Percentiles rank a stretch among this genome's conserved stretches.
Evolutionary conservation across 1,139 yeast species (phyloP).

Genomic region (Suhomyces bribrorum): DNA sequence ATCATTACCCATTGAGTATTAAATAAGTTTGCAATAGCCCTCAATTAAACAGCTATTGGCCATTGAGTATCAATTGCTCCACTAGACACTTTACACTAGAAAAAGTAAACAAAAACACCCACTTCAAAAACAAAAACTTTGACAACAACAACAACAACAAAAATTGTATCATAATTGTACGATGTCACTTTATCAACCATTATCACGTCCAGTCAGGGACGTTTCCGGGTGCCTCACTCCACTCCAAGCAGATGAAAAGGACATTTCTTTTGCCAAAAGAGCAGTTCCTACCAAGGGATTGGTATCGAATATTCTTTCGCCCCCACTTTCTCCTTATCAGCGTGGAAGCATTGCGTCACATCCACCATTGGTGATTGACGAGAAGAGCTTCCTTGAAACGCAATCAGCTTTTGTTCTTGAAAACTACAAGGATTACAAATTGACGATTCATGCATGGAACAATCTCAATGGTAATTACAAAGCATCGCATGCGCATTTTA

Average conservation of each 20-base stretch:
- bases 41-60: too few species aligned
- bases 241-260: slow-evolving; percentile 18
- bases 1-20: background rate
- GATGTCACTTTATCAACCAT: slow-evolving; percentile 35
- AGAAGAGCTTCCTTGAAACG: slow-evolving; percentile 23
- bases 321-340: slow-evolving; percentile 67
- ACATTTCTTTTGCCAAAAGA: slow-evolving; percentile 10
- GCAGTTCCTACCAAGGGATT: slow-evolving; percentile 2
- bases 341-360: slow-evolving; percentile 23
- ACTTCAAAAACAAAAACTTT: background rate
- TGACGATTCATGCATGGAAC: slow-evolving; percentile 56
- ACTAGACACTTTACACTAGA: background rate
- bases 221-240: slow-evolving; percentile 43
- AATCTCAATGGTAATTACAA: slow-evolving; percentile 46
- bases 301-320: slow-evolving; percentile 47
- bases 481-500: slow-evolving; percentile 48
- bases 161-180: background rate
- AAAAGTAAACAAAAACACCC: background rate
- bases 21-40: too few species aligned
- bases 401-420: slow-evolving; percentile 46
- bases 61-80: background rate
- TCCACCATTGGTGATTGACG: slow-evolving; percentile 15
- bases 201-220: slow-evolving; percentile 20
- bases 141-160: slow-evolving; percentile 20
- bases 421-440: slow-evolving; percentile 45